These are phyloP conservation scores for Brettanomyces naardenensis DNA, from an alignment of 805 yeast genomes.

Conservation along the genomic window DNA sequence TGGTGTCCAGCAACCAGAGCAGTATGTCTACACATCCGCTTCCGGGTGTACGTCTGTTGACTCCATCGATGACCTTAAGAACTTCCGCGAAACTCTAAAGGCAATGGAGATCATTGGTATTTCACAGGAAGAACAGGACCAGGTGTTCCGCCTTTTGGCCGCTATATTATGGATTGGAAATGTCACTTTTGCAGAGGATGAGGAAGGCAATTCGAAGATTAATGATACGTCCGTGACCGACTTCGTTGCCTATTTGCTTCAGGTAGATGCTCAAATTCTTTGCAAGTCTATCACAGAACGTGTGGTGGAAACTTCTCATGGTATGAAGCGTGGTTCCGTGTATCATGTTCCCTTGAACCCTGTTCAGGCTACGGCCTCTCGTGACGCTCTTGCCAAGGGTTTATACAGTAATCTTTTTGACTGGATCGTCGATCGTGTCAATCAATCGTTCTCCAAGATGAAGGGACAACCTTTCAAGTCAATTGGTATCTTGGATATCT, in stretches of 20 bases:
- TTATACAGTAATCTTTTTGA: slow-evolving; percentile 88
- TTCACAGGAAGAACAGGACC: slow-evolving; percentile 75
- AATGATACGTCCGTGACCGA: slow-evolving; percentile 87
- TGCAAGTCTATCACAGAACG: slow-evolving; percentile 68
- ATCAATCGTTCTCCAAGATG: slow-evolving; percentile 56
- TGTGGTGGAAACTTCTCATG: slow-evolving; percentile 84
- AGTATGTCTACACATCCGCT: slow-evolving; percentile 80
- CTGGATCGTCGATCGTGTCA: slow-evolving; percentile 93
- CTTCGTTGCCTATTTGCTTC: slow-evolving; percentile 85
- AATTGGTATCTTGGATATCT: slow-evolving; percentile 90
- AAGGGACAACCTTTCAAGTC: slow-evolving; percentile 44
- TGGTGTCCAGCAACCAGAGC: slow-evolving; percentile 93
- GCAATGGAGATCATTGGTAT: slow-evolving; percentile 91
- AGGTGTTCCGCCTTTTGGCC: slow-evolving; percentile 78
- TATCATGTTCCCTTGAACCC: slow-evolving; percentile 90
- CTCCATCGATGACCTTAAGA: slow-evolving; percentile 76
- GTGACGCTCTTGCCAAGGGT: slow-evolving; percentile 93
- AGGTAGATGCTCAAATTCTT: slow-evolving; percentile 63
- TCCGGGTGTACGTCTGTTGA: slow-evolving; percentile 82
- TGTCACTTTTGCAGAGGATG: slow-evolving; percentile 76
- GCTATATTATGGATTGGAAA: slow-evolving; percentile 94
- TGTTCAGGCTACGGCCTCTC: slow-evolving; percentile 90
- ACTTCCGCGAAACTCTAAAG: slow-evolving; percentile 68
- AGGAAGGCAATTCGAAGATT: slow-evolving; percentile 75
- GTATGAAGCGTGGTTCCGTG: slow-evolving; percentile 83